Percentiles rank a stretch among this genome's conserved stretches.
These are phyloP conservation scores for Fistulina hepatica DNA, from an alignment of 1,284 basidiomycete species.

Conservation along the genomic window DNA sequence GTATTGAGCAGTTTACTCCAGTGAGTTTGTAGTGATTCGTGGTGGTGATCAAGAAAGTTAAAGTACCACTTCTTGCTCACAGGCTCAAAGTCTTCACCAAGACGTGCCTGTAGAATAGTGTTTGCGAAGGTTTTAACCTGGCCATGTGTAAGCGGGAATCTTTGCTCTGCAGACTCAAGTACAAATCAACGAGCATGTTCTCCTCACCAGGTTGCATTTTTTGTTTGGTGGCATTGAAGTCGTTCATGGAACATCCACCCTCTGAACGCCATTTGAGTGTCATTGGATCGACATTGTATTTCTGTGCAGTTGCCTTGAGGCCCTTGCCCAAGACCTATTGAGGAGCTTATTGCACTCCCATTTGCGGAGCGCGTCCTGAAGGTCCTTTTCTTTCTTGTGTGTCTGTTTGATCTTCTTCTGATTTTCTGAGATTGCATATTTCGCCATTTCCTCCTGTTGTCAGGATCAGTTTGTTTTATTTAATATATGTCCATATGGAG, in stretches of 20 bases:
- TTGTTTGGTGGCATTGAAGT: slow-evolving; percentile 5
- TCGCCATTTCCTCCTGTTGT: slow-evolving; percentile 4
- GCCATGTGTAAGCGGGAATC: no score
- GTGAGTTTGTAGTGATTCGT: no score
- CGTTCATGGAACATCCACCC: slow-evolving; percentile 5
- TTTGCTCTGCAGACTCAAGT: no score
- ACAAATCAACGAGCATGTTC: slow-evolving; percentile 7
- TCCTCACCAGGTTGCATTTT: slow-evolving; percentile 5
- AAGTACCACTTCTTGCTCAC: no score
- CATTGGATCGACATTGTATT: slow-evolving; percentile 4
- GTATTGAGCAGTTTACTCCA: no score
- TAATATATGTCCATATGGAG: no score
- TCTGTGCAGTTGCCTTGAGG: neutral
- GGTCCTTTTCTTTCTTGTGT: slow-evolving; percentile 1
- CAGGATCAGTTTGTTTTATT: no score
- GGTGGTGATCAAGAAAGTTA: no score
- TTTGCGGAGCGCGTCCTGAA: neutral
- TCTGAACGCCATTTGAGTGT: slow-evolving; percentile 4
- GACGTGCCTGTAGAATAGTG: no score
- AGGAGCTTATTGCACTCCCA: slow-evolving; percentile 6
- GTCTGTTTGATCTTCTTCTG: slow-evolving; percentile 2
- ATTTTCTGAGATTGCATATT: neutral
- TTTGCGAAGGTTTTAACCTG: no score
- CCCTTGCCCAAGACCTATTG: neutral
- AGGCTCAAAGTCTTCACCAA: no score